A percentile compares a stretch with the other conserved stretches of the same genome.
Evolutionary conservation across 352 stramenopile species (phyloP).

Genomic region (Phytophthora agathidicida): DNA sequence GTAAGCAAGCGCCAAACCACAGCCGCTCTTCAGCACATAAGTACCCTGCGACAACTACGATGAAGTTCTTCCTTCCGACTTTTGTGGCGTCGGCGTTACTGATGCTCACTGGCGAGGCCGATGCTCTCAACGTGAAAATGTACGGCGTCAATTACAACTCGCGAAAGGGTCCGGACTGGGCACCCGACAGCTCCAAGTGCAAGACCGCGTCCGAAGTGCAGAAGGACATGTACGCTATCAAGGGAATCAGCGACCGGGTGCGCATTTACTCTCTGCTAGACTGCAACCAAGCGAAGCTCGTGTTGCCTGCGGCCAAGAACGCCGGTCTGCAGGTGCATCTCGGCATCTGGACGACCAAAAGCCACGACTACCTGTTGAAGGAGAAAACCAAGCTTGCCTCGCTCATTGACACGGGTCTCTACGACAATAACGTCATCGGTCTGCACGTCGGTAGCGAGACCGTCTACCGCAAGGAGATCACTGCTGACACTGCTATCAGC

Average conservation of each 20-base stretch:
- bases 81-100: constrained; percentile 15
- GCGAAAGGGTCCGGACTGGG: constrained; percentile 54
- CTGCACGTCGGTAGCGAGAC: constrained; percentile 64
- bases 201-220: constrained; percentile 44
- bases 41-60: constrained; percentile 1
- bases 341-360: constrained; percentile 54
- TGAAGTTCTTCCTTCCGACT: constrained; percentile 27
- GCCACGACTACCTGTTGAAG: constrained; percentile 30
- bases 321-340: constrained; percentile 50
- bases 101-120: constrained; percentile 4
- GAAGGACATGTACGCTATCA: constrained; percentile 50
- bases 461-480: constrained; percentile 66
- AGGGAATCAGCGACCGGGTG: constrained; percentile 44
- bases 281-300: constrained; percentile 37
- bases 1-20: neutral
- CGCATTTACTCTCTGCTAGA: constrained; percentile 65
- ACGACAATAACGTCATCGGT: constrained; percentile 48
- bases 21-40: neutral
- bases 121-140: constrained; percentile 50
- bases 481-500: constrained; percentile 38
- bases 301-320: constrained; percentile 43
- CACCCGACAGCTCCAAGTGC: constrained; percentile 29
- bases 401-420: constrained; percentile 38
- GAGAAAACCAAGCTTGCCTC: constrained; percentile 42
- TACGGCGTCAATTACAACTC: constrained; percentile 78